Conservation (phyloP, 1,284 basidiomycete genomes). For the Peniophora sp. region DNA sequence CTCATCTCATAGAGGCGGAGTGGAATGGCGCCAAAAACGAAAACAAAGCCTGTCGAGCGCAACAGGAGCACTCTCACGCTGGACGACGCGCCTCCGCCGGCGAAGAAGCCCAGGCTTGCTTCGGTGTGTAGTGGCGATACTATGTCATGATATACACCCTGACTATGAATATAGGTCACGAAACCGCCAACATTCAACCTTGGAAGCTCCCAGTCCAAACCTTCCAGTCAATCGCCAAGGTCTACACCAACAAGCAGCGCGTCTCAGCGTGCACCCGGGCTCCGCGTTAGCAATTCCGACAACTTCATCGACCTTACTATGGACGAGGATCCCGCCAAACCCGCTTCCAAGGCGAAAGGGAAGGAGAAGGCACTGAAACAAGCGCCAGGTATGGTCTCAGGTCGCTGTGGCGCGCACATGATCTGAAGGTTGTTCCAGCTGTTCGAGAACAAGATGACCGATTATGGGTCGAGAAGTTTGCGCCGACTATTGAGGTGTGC, state of each 20-base stretch:
- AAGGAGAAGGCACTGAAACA: slow-evolving; percentile 29
- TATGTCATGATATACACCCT: slow-evolving; percentile 5
- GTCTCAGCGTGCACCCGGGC: neutral
- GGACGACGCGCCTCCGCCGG: slow-evolving; percentile 13
- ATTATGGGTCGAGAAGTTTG: slow-evolving; percentile 77
- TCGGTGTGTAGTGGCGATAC: slow-evolving; percentile 28
- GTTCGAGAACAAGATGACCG: slow-evolving; percentile 27
- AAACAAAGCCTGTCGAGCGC: slow-evolving; percentile 12
- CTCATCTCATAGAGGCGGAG: neutral
- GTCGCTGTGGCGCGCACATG: neutral
- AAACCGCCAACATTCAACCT: slow-evolving; percentile 26
- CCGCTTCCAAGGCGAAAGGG: slow-evolving; percentile 35
- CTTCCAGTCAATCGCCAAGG: neutral
- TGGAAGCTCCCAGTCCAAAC: slow-evolving; percentile 11
- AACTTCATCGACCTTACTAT: neutral
- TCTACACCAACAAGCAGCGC: neutral
- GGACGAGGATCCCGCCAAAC: slow-evolving; percentile 2
- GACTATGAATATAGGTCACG: slow-evolving; percentile 21
- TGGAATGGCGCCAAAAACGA: slow-evolving; percentile 9
- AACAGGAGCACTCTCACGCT: slow-evolving; percentile 16
- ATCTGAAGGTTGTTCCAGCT: slow-evolving; percentile 2
- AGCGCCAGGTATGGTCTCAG: slow-evolving; percentile 3
- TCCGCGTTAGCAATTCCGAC: neutral
- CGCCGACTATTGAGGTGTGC: slow-evolving; percentile 57
- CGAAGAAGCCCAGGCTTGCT: slow-evolving; percentile 17